Base-by-base conservation (phyloP, 331 rosid genomes). In the Phaseolus coccineus region DNA sequence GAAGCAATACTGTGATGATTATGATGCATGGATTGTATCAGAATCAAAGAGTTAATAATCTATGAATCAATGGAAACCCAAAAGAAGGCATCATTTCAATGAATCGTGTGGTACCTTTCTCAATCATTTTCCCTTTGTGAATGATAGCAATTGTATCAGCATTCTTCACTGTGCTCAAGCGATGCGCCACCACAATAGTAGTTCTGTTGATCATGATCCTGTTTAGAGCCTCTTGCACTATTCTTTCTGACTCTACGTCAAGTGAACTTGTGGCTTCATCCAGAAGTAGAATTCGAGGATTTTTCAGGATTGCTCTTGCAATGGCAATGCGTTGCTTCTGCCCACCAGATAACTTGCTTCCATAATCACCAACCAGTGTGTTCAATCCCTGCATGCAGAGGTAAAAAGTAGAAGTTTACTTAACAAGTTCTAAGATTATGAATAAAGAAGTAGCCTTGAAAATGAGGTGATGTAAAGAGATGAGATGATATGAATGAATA, bases 201-300 rank as follows among this genome's bases (percentile, higher is more conserved):
- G 90, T 87, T 71, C 87, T 65, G 50, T 81, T 81, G 57, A 64
- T 84, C 90, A 87, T 87, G 78, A 87, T 81, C 7, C 90, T 78
- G 73, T 87, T 85, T 10, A 87, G 80, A 69, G 90, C 87, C 82
- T 87, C 90, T 70, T 87, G 90, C 46, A 87, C 90, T 47, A 81
- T 31, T 77, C 85, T 84, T 65, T 87, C 90, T 24, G 90, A 87
- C 51, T 81, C 90, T 39, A 85, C 85, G 69, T 87, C 90, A 47
- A 87, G 90, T 9, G 87, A 87, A 74, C 87, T 87, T 30, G 90
- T 84, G 46, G 90, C 90, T 87, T 87, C 90, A 63, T 87, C 90
- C 11, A 87, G 82, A 37, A 87, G 85, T 40, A 87, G 71, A 51
- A 87, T 87, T 71, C 85, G 69, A 2, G 90, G 90, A 78, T 87